Base-by-base conservation (phyloP, 2,329 filamentous ascomycete species). In the Lachnellula willkommii region DNA sequence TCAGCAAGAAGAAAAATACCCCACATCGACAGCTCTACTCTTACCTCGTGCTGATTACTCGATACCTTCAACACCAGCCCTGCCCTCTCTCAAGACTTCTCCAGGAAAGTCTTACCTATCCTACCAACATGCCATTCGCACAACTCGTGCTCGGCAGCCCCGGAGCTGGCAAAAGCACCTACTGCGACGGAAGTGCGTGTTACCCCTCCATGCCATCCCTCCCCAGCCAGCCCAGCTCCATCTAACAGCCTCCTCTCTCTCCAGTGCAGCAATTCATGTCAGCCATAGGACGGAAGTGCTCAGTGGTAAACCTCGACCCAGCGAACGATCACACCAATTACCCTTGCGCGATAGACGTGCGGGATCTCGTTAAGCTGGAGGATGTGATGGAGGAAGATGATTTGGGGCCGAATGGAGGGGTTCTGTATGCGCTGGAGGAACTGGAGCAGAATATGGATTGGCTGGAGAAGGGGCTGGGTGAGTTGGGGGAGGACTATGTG, bases 191-290 rank as follows among this genome's bases (percentile, higher is more conserved):
- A 70, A 96, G 84, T 87, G 72, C 72, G 83, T 69, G 39, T 20
- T 14, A 20, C 28, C 39, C 53, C 26, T 40, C 35, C 5, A 9
- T 20, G 9, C 6, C 24, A 40, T 28, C 24, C 43, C 43, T 20
- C 15, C 50, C 55, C 63, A 20, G 48, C 63, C 24, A 47, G 50
- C 37, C 28, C 9, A 32, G 9, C 28, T 32, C 28, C 8, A 32
- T 32, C 28, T 32, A 32, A 32, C 28, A 12, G 9, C 28, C 28
- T 26, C 42, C 47, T 8, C 56, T 9, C 28, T 26, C 45, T 48
- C 9, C 57, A 87, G 84, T 99, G 89, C 90, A 96, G 69, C 94
- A 99, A 75, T 99, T 99, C 76, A 88, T 97, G 80, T 87, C 87
- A 63, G 93, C 94, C 61, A 96, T 99, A 70, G 91, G 92, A 58